Evolutionary conservation across 352 stramenopile species (phyloP), one percentile per base, ranked within the genome.

Genomic region (Pythium coloratum): DNA sequence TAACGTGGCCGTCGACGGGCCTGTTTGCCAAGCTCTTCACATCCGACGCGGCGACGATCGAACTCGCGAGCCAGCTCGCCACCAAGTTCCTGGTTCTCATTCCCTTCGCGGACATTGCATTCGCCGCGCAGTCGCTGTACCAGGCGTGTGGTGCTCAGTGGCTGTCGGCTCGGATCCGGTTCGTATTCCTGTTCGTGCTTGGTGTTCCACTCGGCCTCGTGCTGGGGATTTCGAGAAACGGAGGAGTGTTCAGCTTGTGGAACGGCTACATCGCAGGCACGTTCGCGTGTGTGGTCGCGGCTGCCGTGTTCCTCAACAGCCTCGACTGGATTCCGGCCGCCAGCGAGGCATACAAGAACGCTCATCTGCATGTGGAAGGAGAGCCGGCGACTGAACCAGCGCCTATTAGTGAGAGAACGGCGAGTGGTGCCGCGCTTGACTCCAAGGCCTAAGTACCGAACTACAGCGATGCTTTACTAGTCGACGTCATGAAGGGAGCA

Each of bases 171-270:
- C 67, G 79, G 56, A 71, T 86, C 55, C 84, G 84, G 46, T 86
- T 86, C 62, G 57, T 76, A 47, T 80, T 73, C 51, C 63, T 86
- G 34, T 81, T 87, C 47, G 62, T 80, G 26, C 40, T 89, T 7
- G 75, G 75, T 12, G 66, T 86, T 32, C 78, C 81, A 10, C 69
- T 89, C 10, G 77, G 78, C 0, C 32, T 86, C 36, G 40, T 75
- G 55, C 75, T 86, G 44, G 78, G 76, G 2, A 72, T 85, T 58
- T 34, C 73, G 38, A 74, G 80, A 13, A 55, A 80, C 32, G 38
- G 62, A 10, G 77, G 81, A 6, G 77, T 89, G 68, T 64, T 81
- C 5, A 80, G 82, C 1, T 68, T 91, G 8, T 91, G 82, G 82
- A 62, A 74, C 36, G 82, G 82, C 2, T 78, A 88, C 40, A 74